These are phyloP conservation scores for Entomortierella chlamydospora DNA, from an alignment of 192 early-diverging fungal species.

Conservation along the genomic window DNA sequence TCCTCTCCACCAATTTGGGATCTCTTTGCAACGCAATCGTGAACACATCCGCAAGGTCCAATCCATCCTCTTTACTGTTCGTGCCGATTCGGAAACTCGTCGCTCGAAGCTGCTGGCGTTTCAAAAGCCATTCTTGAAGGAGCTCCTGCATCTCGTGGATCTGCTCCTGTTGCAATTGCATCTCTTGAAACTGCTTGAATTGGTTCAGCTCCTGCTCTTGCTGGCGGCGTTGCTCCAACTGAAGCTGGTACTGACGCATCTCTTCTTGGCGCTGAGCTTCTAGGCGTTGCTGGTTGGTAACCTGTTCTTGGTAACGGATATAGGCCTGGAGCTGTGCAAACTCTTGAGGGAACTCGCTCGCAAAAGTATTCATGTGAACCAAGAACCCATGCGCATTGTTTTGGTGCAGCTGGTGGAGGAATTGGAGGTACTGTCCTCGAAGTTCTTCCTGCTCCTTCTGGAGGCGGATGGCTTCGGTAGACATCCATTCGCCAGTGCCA, in stretches of 20 bases:
- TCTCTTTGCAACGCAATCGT: constrained; percentile 49
- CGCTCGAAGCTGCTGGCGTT: constrained; percentile 17
- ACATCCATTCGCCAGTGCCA: constrained; percentile 34
- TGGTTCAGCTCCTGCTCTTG: constrained; percentile 36
- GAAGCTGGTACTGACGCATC: constrained; percentile 42
- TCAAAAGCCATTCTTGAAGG: constrained; percentile 42
- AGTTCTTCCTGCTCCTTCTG: constrained; percentile 53
- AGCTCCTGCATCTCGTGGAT: constrained; percentile 28
- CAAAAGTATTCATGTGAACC: constrained; percentile 53
- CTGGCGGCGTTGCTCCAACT: constrained; percentile 26
- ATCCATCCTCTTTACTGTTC: constrained; percentile 13
- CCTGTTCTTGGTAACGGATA: constrained; percentile 36
- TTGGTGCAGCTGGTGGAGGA: constrained; percentile 39
- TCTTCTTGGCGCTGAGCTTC: constrained; percentile 31
- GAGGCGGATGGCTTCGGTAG: constrained; percentile 24
- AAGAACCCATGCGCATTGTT: constrained; percentile 38
- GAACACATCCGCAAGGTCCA: constrained; percentile 47
- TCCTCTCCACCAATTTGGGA: constrained; percentile 35
- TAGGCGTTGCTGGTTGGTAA: constrained; percentile 24
- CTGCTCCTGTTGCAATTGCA: constrained; percentile 26
- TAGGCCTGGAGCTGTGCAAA: constrained; percentile 46
- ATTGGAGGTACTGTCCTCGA: constrained; percentile 44
- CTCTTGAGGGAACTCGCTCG: constrained; percentile 42
- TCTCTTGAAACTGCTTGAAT: constrained; percentile 20
- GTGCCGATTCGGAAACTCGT: constrained; percentile 19